phyloP scores from a whole-genome alignment of 495 filamentous ascomycete species.

The Cairneyella variabilis region DNA sequence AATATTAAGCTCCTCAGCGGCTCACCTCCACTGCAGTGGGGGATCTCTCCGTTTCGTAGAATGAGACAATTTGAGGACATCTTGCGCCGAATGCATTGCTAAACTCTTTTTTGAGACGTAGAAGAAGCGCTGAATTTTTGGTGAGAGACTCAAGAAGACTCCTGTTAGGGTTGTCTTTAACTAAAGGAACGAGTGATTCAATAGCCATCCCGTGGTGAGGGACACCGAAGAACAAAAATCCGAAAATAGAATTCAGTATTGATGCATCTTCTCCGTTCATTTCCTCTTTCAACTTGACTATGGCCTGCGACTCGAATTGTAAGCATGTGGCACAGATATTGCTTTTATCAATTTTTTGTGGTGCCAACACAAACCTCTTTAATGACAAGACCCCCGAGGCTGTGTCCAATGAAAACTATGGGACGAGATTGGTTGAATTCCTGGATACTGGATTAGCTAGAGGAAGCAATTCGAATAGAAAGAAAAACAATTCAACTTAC shows the following conservation, averaged over 20 bases:
- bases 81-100: not conserved
- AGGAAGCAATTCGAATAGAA: too few relatives aligned
- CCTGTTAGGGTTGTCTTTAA: constrained; percentile 1
- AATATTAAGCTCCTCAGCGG: too few relatives aligned
- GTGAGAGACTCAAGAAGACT: not conserved
- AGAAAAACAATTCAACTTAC: too few relatives aligned
- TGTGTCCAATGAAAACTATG: constrained; percentile 1
- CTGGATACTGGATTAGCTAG: not conserved
- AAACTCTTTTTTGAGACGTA: not conserved
- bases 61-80: not conserved
- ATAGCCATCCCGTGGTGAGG: constrained; percentile 3
- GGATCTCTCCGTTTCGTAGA: not conserved
- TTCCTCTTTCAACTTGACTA: not conserved
- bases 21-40: not conserved
- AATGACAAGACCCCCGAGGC: constrained; percentile 1
- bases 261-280: not conserved
- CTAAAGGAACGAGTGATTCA: constrained; percentile 5
- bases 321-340: too few relatives aligned
- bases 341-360: too few relatives aligned
- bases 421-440: not conserved
- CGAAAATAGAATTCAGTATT: not conserved
- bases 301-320: too few relatives aligned
- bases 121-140: not conserved
- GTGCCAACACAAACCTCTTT: not conserved
- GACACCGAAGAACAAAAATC: constrained; percentile 1